phyloP scores from a whole-genome alignment of 208 protist species.

The Cochliopodium minus region DNA sequence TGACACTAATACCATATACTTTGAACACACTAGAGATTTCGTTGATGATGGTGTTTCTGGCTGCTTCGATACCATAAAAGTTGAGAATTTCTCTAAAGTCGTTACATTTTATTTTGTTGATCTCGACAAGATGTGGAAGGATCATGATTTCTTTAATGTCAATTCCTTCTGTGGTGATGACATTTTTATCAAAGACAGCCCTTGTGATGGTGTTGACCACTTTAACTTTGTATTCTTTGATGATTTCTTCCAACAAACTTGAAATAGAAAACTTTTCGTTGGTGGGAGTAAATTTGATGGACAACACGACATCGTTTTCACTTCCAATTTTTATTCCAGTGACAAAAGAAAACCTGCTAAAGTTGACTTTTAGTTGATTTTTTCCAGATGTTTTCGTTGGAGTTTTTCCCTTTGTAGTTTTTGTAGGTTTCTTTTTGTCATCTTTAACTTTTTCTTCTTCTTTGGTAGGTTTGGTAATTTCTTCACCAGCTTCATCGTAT shows the following conservation, averaged over 20 bases:
- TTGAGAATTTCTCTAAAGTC: slow-evolving; percentile 31
- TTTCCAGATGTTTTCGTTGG: neutral
- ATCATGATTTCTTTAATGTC: slow-evolving; percentile 32
- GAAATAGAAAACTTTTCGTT: neutral
- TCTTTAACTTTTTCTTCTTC: neutral
- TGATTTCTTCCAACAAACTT: neutral
- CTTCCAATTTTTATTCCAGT: neutral
- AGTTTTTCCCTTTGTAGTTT: neutral
- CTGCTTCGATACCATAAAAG: slow-evolving; percentile 55
- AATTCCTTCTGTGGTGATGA: slow-evolving; percentile 44
- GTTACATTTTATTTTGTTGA: slow-evolving; percentile 42
- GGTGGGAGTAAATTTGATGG: neutral
- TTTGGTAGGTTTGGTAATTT: neutral
- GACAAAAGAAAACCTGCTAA: neutral
- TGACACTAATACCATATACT: slow-evolving; percentile 60
- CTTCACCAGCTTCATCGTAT: too few species aligned
- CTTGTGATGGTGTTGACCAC: neutral
- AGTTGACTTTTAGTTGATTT: neutral
- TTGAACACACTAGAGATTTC: slow-evolving; percentile 50
- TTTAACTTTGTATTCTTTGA: neutral
- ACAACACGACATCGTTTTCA: neutral
- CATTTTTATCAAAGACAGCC: too few species aligned
- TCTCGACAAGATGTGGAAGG: slow-evolving; percentile 15
- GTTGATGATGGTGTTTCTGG: slow-evolving; percentile 29
- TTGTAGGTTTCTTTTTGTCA: neutral